These are phyloP conservation scores for Gossypium arboreum DNA, from an alignment of 345 rosid genomes.

Conservation along the genomic window DNA sequence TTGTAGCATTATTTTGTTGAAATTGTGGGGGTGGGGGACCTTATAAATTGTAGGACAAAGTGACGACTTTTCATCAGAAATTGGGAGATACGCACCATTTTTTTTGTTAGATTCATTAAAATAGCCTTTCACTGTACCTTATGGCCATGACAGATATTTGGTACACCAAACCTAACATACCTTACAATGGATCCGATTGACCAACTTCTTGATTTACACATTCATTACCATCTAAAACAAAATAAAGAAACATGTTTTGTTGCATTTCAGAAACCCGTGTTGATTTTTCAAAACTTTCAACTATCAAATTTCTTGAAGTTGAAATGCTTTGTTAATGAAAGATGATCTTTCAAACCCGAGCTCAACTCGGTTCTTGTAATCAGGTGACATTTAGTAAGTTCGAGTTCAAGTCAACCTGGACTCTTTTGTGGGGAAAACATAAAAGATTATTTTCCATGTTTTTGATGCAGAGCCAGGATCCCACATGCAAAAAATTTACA, in stretches of 20 bases:
- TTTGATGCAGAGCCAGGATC: constrained; percentile 35
- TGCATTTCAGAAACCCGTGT: too few relatives aligned
- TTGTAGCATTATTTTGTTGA: constrained; percentile 5
- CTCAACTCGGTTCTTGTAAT: background rate
- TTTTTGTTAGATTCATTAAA: background rate
- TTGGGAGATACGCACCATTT: constrained; percentile 3
- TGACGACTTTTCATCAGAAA: constrained; percentile 10
- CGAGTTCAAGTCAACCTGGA: background rate
- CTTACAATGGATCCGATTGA: constrained; percentile 2
- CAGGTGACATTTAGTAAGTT: background rate
- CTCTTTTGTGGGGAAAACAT: too few relatives aligned
- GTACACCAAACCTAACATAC: constrained; percentile 7
- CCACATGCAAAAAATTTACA: constrained; percentile 47
- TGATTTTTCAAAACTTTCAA: too few relatives aligned
- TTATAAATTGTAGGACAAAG: constrained; percentile 17
- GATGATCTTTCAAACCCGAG: background rate
- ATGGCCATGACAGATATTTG: constrained; percentile 10
- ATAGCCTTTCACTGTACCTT: constrained; percentile 8
- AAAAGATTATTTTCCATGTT: background rate
- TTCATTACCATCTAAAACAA: background rate
- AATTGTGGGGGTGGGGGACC: constrained; percentile 18
- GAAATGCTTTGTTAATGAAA: background rate
- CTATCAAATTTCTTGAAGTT: background rate
- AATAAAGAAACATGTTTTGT: background rate
- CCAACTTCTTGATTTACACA: constrained; percentile 10